phyloP scores from a whole-genome alignment of 257 asterid species.

The Solanum sejunctum region DNA sequence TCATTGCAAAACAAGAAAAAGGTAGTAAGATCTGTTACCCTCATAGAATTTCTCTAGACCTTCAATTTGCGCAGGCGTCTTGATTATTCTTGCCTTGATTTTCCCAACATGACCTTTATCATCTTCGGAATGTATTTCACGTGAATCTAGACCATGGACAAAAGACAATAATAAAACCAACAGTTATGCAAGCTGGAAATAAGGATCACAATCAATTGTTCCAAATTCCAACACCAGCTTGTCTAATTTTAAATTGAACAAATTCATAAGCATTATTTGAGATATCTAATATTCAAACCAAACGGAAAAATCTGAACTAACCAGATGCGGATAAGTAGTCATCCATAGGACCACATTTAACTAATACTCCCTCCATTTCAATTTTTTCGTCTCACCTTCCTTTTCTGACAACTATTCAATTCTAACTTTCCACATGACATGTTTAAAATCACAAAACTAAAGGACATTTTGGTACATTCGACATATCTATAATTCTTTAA shows the following conservation, averaged over 20 bases:
- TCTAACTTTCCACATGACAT: neutral
- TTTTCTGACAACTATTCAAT: neutral
- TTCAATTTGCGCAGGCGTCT: conserved; percentile 51
- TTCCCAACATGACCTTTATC: conserved; percentile 50
- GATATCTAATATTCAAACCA: neutral
- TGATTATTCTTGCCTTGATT: conserved; percentile 55
- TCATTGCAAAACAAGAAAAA: neutral
- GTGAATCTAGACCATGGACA: conserved; percentile 16
- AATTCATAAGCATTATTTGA: neutral
- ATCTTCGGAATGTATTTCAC: conserved; percentile 51
- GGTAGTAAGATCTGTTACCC: conserved; percentile 26
- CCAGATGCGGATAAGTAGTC: neutral
- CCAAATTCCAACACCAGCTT: neutral
- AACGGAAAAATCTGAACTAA: neutral
- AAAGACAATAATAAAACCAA: neutral
- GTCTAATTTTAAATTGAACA: neutral
- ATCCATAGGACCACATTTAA: neutral
- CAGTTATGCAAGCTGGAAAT: neutral
- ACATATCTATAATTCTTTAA: neutral
- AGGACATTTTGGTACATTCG: neutral
- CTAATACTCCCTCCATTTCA: neutral
- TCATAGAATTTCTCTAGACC: conserved; percentile 57
- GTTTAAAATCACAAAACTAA: neutral
- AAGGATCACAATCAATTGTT: neutral
- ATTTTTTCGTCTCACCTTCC: neutral